Evolutionary conservation across 1,139 yeast species (phyloP), one percentile per base, ranked within the genome.

Genomic region (Kodamaea arcana): DNA sequence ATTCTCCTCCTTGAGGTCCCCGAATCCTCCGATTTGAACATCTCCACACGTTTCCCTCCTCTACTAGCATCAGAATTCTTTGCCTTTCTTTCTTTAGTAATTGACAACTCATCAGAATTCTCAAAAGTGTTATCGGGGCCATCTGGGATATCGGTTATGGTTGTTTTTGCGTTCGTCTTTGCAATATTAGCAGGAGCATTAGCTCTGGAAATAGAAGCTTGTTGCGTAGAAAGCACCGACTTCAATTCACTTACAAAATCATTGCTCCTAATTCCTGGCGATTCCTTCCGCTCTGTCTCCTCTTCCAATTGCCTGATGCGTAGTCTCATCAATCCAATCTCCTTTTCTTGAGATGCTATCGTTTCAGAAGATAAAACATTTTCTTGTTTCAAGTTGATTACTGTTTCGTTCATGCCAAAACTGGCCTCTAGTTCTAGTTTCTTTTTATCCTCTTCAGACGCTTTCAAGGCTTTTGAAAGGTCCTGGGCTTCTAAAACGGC

Each of bases 401-500:
- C 34, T 1, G 53, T 46, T 16, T 47, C 50, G 24, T 49, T 44
- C 16, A 45, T 34, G 3, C 56, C 63, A 32, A 47, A 44, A 4
- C 53, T 49, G 4, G 58, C 48, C 30, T 54, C 58, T 17, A 40
- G 30, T 37, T 57, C 54, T 22, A 59, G 41, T 25, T 46, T 44
- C 23, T 43, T 41, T 34, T 60, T 57, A 24, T 60, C 62, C n/a
- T 38, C 45, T 39, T 52, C 58, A 21, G 66, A 39, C 3, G 24
- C 26, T 16, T 49, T 44, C 13, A 66, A 37, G 13, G 51, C 49
- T 26, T 49, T 48, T 5, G 48, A 35, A 33, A 65, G 43, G 22
- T 51, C 56, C 21, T 51, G 48, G 0, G 62, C 49, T 34, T 63
- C 67, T 25, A 59, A 43, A n/a, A 63, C 49, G 1, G 67, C 67